Conservation (phyloP, 371 early-diverging fungal species). For the Amoeboaphelidium protococcarum region DNA sequence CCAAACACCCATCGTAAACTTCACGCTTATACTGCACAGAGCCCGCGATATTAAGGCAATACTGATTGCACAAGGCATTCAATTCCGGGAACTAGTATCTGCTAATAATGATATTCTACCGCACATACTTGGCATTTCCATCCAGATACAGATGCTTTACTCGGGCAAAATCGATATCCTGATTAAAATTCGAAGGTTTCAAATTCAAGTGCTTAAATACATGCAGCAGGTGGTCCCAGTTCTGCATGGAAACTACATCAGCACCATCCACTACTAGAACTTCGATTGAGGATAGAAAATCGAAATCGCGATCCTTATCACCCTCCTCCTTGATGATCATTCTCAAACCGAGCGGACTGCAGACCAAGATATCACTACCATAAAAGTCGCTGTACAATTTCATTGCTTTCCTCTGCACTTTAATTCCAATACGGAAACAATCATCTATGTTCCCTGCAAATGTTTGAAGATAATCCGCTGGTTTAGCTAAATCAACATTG, state of each 20-base stretch:
- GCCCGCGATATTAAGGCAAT: constrained; percentile 44
- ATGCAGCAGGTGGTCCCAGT: constrained; percentile 81
- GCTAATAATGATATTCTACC: constrained; percentile 60
- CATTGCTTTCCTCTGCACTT: constrained; percentile 51
- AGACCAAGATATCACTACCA: constrained; percentile 63
- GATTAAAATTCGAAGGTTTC: constrained; percentile 60
- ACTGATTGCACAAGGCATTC: constrained; percentile 44
- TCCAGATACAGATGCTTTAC: constrained; percentile 63
- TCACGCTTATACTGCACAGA: constrained; percentile 15
- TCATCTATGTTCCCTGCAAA: constrained; percentile 89
- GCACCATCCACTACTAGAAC: constrained; percentile 60
- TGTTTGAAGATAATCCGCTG: constrained; percentile 40
- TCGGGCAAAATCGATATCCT: constrained; percentile 81
- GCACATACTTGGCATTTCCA: constrained; percentile 43
- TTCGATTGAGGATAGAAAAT: constrained; percentile 78
- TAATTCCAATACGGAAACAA: constrained; percentile 75
- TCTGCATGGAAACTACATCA: constrained; percentile 76
- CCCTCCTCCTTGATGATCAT: constrained; percentile 53
- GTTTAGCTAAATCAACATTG: constrained; percentile 3
- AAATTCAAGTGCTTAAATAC: constrained; percentile 51
- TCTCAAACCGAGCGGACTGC: constrained; percentile 72
- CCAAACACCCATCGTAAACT: no score
- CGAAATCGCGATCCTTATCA: constrained; percentile 62
- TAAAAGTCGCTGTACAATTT: constrained; percentile 69
- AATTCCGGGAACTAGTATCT: constrained; percentile 63